Conservation (phyloP, 805 yeast genomes). For the Candida tallmaniae region DNA sequence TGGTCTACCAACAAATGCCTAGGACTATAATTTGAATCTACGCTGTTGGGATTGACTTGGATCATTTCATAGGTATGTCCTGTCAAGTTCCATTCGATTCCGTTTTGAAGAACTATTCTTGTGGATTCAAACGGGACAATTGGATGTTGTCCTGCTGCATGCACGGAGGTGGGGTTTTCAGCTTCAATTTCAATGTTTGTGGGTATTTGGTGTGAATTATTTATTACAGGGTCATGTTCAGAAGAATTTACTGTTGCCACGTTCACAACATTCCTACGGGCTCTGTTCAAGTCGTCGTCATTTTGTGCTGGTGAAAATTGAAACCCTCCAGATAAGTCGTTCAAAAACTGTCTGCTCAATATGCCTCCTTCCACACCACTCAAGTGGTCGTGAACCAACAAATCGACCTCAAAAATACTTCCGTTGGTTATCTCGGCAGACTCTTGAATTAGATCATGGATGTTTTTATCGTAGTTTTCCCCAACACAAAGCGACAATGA, state of each 20-base stretch:
- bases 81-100: constrained; percentile 19
- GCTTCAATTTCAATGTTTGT: neutral
- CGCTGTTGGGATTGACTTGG: constrained; percentile 6
- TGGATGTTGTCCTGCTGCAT: too few species aligned
- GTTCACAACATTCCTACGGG: neutral
- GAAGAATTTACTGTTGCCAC: neutral
- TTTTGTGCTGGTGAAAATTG: constrained; percentile 16
- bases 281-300: constrained; percentile 4
- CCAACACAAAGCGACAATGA: constrained; percentile 3
- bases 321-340: constrained; percentile 18
- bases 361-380: constrained; percentile 21
- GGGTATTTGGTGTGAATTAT: too few species aligned
- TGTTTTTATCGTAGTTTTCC: constrained; percentile 2
- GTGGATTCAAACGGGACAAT: constrained; percentile 17
- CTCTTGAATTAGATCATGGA: constrained; percentile 10
- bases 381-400: constrained; percentile 13
- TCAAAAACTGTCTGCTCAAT: constrained; percentile 21
- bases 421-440: constrained; percentile 6
- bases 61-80: constrained; percentile 24
- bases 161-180: neutral
- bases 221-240: constrained; percentile 2
- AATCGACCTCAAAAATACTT: constrained; percentile 7
- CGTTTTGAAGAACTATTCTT: constrained; percentile 16
- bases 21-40: constrained; percentile 2
- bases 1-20: constrained; percentile 23